Percentiles rank a stretch among this genome's conserved stretches.
Conservation (phyloP, 1,139 yeast species). For the Wickerhamomyces sp. region DNA sequence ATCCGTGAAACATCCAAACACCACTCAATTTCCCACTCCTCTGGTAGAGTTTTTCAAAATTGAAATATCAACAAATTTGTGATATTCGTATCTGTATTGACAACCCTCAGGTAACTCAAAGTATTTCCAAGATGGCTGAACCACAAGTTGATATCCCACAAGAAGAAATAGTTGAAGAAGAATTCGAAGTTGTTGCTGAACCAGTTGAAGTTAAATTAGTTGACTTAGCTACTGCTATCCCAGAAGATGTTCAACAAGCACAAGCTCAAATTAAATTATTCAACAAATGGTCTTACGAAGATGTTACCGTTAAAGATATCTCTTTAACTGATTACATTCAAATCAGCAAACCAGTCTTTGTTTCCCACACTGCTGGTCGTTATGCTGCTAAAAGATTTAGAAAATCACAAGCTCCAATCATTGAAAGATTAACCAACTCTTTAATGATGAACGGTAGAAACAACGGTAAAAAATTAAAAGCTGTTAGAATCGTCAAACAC, state of each 20-base stretch:
- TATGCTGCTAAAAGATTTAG: slow-evolving; percentile 99
- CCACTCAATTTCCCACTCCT: not conserved
- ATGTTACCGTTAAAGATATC: slow-evolving; percentile 95
- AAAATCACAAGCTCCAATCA: slow-evolving; percentile 99
- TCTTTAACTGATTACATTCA: slow-evolving; percentile 98
- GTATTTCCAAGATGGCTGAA: slow-evolving; percentile 25
- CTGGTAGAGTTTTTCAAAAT: slow-evolving; percentile 1
- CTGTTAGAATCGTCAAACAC: slow-evolving; percentile 99
- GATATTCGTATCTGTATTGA: not conserved
- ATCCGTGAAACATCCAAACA: slow-evolving; percentile 2
- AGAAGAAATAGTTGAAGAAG: slow-evolving; percentile 28
- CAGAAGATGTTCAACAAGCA: slow-evolving; percentile 96
- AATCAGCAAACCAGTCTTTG: slow-evolving; percentile 96
- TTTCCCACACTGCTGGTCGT: slow-evolving; percentile 99
- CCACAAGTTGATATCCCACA: slow-evolving; percentile 28
- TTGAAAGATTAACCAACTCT: slow-evolving; percentile 99
- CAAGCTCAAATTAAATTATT: slow-evolving; percentile 94
- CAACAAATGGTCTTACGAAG: slow-evolving; percentile 99
- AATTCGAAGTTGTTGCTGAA: slow-evolving; percentile 49
- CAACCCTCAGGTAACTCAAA: slow-evolving; percentile 1
- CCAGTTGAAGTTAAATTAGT: slow-evolving; percentile 76
- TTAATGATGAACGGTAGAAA: slow-evolving; percentile 99
- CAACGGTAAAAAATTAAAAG: slow-evolving; percentile 99
- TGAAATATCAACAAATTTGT: not conserved
- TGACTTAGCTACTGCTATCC: slow-evolving; percentile 90